Conservation (phyloP, 257 asterid species). For the Nicotiana sylvestris region DNA sequence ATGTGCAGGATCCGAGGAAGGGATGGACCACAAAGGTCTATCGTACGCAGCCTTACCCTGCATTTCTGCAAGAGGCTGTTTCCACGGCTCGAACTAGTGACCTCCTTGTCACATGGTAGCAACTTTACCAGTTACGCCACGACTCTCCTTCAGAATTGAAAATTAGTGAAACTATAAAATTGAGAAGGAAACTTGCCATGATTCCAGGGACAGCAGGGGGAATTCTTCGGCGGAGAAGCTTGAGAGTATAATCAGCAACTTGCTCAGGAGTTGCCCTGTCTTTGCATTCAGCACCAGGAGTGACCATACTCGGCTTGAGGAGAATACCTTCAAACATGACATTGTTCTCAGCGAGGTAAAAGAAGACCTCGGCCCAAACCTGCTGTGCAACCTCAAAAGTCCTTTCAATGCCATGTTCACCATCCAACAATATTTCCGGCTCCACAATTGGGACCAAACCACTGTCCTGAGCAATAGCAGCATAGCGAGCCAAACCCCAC, state of each 20-base stretch:
- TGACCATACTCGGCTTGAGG: neutral
- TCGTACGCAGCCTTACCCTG: too few relatives aligned
- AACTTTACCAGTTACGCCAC: too few relatives aligned
- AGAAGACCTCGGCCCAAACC: constrained; percentile 23
- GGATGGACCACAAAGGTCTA: too few relatives aligned
- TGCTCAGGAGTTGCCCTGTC: constrained; percentile 19
- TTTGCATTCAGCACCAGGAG: constrained; percentile 16
- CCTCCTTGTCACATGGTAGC: too few relatives aligned
- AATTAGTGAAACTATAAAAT: neutral
- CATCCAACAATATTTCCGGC: neutral
- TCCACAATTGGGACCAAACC: neutral
- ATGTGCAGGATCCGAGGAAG: too few relatives aligned
- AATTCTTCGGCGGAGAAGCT: constrained; percentile 22
- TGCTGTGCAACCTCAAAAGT: constrained; percentile 3
- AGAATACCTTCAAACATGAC: constrained; percentile 4
- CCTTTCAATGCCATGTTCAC: neutral
- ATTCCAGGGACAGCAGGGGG: constrained; percentile 12
- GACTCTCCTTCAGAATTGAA: too few relatives aligned
- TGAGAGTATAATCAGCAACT: constrained; percentile 5
- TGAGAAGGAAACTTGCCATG: neutral
- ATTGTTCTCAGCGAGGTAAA: constrained; percentile 11
- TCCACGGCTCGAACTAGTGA: too few relatives aligned
- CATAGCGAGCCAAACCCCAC: constrained; percentile 21
- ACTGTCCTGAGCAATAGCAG: neutral
- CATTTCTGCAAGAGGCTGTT: too few relatives aligned